These are phyloP conservation scores for Alternaria dauci DNA, from an alignment of 2,329 filamentous ascomycete species.

Conservation along the genomic window DNA sequence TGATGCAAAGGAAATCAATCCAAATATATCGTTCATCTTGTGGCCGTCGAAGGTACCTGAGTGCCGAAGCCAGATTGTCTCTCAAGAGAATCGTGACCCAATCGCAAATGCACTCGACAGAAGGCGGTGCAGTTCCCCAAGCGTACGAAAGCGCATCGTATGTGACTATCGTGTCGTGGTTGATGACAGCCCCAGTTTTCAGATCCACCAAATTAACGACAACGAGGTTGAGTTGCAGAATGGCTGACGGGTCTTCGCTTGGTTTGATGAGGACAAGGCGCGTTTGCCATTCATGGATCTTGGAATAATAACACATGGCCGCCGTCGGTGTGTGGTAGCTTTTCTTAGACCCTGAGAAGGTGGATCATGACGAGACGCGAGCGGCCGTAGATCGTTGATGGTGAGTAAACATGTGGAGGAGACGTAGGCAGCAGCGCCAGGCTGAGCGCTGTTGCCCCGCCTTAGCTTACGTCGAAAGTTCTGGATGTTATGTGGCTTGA, in stretches of 20 bases:
- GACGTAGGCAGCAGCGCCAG: background rate
- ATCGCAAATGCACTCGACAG: background rate
- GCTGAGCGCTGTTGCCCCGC: background rate
- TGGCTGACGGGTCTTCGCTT: fast-evolving
- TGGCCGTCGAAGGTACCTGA: background rate
- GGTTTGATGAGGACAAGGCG: background rate
- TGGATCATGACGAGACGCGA: background rate
- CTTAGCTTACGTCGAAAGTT: background rate
- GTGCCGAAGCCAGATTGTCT: background rate
- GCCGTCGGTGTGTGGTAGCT: background rate
- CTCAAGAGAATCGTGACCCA: background rate
- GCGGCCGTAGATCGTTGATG: no score
- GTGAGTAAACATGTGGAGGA: background rate
- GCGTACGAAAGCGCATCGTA: background rate
- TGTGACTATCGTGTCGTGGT: background rate
- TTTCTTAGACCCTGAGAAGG: fast-evolving
- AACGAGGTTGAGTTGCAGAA: background rate
- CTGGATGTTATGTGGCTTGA: background rate
- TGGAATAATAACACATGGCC: background rate
- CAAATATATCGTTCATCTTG: background rate
- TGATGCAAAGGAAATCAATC: background rate
- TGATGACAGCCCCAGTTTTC: background rate
- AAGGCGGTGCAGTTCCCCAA: background rate
- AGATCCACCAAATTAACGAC: background rate
- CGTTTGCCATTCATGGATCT: background rate